A percentile compares a stretch with the other conserved stretches of the same genome.
phyloP scores from a whole-genome alignment of 768 basidiomycete genomes.

The Boletus bicolor region DNA sequence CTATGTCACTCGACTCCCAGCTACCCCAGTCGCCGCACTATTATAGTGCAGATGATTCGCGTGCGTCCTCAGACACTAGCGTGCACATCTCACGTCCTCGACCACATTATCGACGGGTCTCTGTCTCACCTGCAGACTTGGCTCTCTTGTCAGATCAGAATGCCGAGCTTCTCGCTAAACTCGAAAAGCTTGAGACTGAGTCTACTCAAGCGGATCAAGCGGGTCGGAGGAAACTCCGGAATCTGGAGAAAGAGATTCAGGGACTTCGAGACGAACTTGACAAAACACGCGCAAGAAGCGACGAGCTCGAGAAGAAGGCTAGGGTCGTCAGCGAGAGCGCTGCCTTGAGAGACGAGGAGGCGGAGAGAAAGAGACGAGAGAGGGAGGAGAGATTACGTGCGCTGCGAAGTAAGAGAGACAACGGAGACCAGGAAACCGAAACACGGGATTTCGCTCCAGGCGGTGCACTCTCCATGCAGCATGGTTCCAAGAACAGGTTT shows the following conservation, averaged over 20 bases:
- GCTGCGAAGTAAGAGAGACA: conserved; percentile 41
- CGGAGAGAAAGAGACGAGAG: conserved; percentile 29
- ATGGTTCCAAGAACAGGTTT: conserved; percentile 18
- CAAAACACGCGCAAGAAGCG: conserved; percentile 64
- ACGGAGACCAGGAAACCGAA: conserved; percentile 31
- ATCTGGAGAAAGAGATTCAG: conserved; percentile 79
- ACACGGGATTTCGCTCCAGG: conserved; percentile 63
- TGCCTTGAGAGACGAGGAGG: conserved; percentile 29
- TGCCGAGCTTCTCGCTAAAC: conserved; percentile 69
- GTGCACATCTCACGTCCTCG: conserved; percentile 22
- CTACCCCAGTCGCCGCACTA: conserved; percentile 34
- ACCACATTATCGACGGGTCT: conserved; percentile 41
- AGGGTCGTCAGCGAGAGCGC: conserved; percentile 36
- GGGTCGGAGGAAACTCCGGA: conserved; percentile 66
- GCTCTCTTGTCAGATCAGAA: conserved; percentile 79
- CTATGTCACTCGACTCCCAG: conserved; percentile 26
- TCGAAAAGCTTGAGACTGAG: conserved; percentile 74
- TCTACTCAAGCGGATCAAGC: conserved; percentile 60
- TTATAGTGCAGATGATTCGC: conserved; percentile 29
- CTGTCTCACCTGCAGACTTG: conserved; percentile 67
- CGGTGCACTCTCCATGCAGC: conserved; percentile 36
- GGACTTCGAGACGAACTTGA: conserved; percentile 73
- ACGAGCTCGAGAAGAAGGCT: conserved; percentile 68
- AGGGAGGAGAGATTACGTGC: conserved; percentile 54
- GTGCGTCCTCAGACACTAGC: conserved; percentile 18